phyloP scores from a whole-genome alignment of 2,329 filamentous ascomycete species.

The Ascochyta koolunga region DNA sequence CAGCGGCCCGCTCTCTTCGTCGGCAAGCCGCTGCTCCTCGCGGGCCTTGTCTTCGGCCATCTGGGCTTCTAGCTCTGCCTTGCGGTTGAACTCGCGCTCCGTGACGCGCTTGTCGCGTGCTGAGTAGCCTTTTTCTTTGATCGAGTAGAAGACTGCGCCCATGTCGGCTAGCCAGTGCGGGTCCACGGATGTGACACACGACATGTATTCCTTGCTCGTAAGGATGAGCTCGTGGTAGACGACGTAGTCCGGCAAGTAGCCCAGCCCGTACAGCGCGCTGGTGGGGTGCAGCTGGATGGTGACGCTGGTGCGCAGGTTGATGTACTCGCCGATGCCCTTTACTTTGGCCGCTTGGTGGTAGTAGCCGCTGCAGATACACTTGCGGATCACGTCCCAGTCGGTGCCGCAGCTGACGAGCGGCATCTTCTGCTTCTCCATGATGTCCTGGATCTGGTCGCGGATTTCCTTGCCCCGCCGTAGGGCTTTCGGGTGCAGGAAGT shows the following conservation, averaged over 20 bases:
- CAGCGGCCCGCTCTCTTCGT: constrained; percentile 42
- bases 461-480: constrained; percentile 92
- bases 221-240: constrained; percentile 98
- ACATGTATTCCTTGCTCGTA: constrained; percentile 97
- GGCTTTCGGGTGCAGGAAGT: constrained; percentile 96
- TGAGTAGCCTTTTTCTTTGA: constrained; percentile 97
- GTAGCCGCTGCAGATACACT: constrained; percentile 96
- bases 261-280: constrained; percentile 87
- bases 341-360: constrained; percentile 97
- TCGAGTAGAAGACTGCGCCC: constrained; percentile 94
- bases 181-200: constrained; percentile 92
- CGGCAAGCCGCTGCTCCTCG: constrained; percentile 61
- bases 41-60: constrained; percentile 84
- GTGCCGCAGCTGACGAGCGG: constrained; percentile 84
- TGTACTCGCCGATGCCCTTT: constrained; percentile 95
- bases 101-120: constrained; percentile 83
- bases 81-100: constrained; percentile 89
- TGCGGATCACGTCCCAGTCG: constrained; percentile 94
- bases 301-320: constrained; percentile 93
- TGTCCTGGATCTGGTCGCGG: constrained; percentile 88
- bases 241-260: constrained; percentile 94
- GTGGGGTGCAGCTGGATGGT: constrained; percentile 95
- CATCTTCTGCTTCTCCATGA: constrained; percentile 95
- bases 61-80: constrained; percentile 90
- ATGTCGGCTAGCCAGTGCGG: constrained; percentile 97